Conservation (phyloP, 129 eudicot species). For the Escallonia rubra region DNA sequence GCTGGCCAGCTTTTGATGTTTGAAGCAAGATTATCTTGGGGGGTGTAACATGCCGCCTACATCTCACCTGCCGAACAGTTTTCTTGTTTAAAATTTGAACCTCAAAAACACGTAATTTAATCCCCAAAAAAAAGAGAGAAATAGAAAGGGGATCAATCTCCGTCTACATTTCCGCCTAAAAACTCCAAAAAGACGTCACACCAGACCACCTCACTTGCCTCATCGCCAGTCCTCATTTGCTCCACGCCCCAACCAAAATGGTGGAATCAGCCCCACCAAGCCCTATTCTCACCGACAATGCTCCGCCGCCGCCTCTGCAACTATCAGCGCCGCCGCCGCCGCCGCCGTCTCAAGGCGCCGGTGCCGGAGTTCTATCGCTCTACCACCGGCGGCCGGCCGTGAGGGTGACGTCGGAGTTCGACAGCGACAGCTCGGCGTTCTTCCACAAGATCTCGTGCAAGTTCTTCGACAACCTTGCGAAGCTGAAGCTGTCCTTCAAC, state of each 20-base stretch:
- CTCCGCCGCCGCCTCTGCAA: not conserved
- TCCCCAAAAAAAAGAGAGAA: no score
- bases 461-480: slow-evolving; percentile 56
- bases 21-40: no score
- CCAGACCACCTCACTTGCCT: not conserved
- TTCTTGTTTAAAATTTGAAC: no score
- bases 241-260: not conserved
- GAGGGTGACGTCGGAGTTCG: slow-evolving; percentile 73
- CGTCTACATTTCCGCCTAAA: slow-evolving; percentile 7
- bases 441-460: slow-evolving; percentile 78
- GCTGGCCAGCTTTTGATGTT: no score
- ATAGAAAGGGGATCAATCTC: no score
- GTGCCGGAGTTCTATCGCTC: not conserved
- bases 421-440: slow-evolving; percentile 61
- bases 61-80: no score
- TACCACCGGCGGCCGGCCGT: slow-evolving; percentile 33
- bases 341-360: not conserved
- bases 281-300: not conserved
- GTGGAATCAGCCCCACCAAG: slow-evolving; percentile 5
- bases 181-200: not conserved
- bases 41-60: no score
- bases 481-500: slow-evolving; percentile 59
- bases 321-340: not conserved
- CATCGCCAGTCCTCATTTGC: not conserved
- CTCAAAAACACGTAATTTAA: no score